phyloP scores from a whole-genome alignment of 768 basidiomycete species.

The Kwoniella pini region DNA sequence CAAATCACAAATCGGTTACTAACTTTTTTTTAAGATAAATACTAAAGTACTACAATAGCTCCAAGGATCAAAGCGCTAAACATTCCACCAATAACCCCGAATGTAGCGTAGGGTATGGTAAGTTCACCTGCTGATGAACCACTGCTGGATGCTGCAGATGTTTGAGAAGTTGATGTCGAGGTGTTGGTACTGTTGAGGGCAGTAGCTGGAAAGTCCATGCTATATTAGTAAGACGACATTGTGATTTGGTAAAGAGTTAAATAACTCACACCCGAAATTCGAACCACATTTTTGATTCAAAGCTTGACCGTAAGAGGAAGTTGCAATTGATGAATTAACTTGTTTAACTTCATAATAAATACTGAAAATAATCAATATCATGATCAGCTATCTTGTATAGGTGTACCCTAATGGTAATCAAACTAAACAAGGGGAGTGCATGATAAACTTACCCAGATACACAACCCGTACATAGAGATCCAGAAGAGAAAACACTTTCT shows the following conservation, averaged over 20 bases:
- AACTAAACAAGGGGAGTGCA: not conserved
- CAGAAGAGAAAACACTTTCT: slow-evolving; percentile 22
- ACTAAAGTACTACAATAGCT: slow-evolving; percentile 19
- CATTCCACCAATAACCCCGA: slow-evolving; percentile 9
- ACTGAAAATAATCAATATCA: slow-evolving; percentile 15
- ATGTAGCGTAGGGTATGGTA: slow-evolving; percentile 1
- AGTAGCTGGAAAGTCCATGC: slow-evolving; percentile 5
- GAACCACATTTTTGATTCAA: slow-evolving; percentile 43
- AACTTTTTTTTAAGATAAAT: too few species aligned
- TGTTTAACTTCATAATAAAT: slow-evolving; percentile 45
- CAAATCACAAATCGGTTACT: too few species aligned
- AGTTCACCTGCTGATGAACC: slow-evolving; percentile 10
- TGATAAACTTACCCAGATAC: slow-evolving; percentile 41
- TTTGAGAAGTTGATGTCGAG: slow-evolving; percentile 5
- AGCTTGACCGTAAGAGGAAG: slow-evolving; percentile 32
- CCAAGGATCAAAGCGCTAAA: slow-evolving; percentile 15
- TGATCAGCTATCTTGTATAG: not conserved
- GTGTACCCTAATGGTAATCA: too few species aligned
- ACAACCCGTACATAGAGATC: slow-evolving; percentile 53
- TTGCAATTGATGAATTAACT: slow-evolving; percentile 38
- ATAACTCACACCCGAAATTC: slow-evolving; percentile 41
- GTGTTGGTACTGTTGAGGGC: slow-evolving; percentile 8
- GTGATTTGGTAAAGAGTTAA: not conserved
- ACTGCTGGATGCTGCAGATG: slow-evolving; percentile 10
- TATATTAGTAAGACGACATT: too few species aligned